Base-by-base conservation (phyloP, 1,284 basidiomycete species). In the Cryptococcus sp. region DNA sequence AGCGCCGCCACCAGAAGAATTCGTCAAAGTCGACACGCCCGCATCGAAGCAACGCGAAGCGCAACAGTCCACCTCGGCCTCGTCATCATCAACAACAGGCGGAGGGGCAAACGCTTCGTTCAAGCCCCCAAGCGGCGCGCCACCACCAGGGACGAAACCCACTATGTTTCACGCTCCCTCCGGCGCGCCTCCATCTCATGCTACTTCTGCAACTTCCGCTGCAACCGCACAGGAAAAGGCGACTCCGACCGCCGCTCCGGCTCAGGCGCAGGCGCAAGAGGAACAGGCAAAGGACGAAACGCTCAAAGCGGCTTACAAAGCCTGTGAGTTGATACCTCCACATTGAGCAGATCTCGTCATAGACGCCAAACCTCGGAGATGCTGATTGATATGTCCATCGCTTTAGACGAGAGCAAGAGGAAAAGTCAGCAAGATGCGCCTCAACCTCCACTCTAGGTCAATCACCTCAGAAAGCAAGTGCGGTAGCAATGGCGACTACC, bases 21-120 rank as follows among this genome's bases (percentile, higher is more conserved):
- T 92, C 70, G 91, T 93, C 54, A 84, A 85, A 66, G 83, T 93
- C 38, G 91, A 93, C 64, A 92, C 88, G 40, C 73, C 76, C 16
- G 73, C 78, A 7, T 78, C 75, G 47, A 79, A 77, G 60, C 73
- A 75, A 61, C 71, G 79, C 20, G 78, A 80, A 35, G 73, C 75
- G 50, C 59, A 27, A 39, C 49, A 15, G 41, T 44, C 53, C 3
- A 17, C 44, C 7, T 40, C 50, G 27, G 25, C 3, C 25, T 45
- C 55, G 39, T 27, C 55, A 3, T 27, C 52, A 48, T 35, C 54
- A 19, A 25, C 51, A n/a, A 40, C 41, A 46, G 39, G 25, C 8
- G 20, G 31, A 17, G 45, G 48, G n/a, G n/a, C 40, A 7, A 19
- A 47, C 11, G 17, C 42, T n/a, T 23, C 57, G 2, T 35, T 35